Evolutionary conservation across 2,329 filamentous ascomycete species (phyloP), one percentile per base, ranked within the genome.

Genomic region (Alternaria gaisen): DNA sequence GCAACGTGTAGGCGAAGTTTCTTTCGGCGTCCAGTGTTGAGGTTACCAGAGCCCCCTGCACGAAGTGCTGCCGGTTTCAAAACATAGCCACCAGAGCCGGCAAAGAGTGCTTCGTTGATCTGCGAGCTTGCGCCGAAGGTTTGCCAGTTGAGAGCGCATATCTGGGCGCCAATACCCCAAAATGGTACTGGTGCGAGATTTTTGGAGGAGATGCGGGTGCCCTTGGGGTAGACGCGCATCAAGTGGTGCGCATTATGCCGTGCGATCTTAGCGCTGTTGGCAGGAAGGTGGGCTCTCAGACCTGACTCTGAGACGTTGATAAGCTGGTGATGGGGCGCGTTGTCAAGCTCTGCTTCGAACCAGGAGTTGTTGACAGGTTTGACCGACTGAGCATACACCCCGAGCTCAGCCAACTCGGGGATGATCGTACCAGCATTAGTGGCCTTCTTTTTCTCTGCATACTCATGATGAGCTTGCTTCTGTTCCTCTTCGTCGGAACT

Each of bases 171-270:
- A 4, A 90, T 73, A 7, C 83, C 87, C 89, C 89, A 91, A 72
- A 89, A 91, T 0, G 84, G 83, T 0, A 88, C 83, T 0, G 87
- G 88, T 54, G 83, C 83, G 3, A 91, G 83, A 70, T 91, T 91
- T 36, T 82, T 83, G 2, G 88, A 90, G 0, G 86, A 86, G 72
- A 91, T 90, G 43, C 89, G 86, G 0, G 88, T 90, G 50, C 89
- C 89, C 69, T 90, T 90, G 38, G 89, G 89, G 65, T 82, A 91
- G 1, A 91, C 88, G 4, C 89, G 85, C 88, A 91, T 91, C n/a
- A 91, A 81, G 61, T 90, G 87, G 20, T 83, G 80, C 0, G 88
- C 80, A 63, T 91, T 91, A 79, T 91, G 89, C 0, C 74, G 72
- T 1, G 85, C 79, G 54, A 91, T 88, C 34, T 82, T 81, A 14